Evolutionary conservation across 495 filamentous ascomycete species (phyloP).

Genomic region (Neurospora sp.): DNA sequence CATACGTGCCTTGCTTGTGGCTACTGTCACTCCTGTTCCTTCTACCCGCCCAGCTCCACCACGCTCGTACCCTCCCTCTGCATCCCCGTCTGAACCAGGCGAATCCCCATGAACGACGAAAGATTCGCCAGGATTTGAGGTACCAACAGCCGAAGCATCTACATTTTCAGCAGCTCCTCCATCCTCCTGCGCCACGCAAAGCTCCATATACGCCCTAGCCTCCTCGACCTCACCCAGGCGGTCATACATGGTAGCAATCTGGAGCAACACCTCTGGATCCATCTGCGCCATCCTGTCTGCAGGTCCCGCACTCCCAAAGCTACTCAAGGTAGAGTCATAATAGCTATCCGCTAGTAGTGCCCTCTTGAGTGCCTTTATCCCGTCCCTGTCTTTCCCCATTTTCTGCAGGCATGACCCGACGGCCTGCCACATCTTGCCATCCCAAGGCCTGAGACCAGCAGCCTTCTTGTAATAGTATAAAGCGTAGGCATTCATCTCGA

Average conservation of each 20-base stretch:
- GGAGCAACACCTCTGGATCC: constrained; percentile 81
- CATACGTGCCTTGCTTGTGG: constrained; percentile 84
- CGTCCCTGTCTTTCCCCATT: constrained; percentile 71
- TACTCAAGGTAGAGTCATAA: constrained; percentile 48
- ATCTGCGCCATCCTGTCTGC: constrained; percentile 44
- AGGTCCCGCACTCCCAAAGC: constrained; percentile 31
- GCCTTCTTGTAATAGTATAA: constrained; percentile 97
- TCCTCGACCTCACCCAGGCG: constrained; percentile 63
- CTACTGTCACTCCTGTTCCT: constrained; percentile 70
- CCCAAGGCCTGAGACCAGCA: constrained; percentile 79
- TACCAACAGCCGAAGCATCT: constrained; percentile 1
- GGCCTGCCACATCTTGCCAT: constrained; percentile 98
- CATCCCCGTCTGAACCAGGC: constrained; percentile 33
- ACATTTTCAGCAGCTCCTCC: constrained; percentile 31
- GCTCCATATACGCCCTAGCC: constrained; percentile 86
- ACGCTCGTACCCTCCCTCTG: constrained; percentile 27
- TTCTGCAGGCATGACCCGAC: constrained; percentile 84
- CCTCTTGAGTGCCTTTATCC: constrained; percentile 89
- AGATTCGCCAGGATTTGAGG: constrained; percentile 34
- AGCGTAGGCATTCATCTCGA: constrained; percentile 96
- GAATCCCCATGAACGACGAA: constrained; percentile 37
- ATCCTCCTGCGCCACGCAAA: constrained; percentile 84
- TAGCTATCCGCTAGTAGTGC: constrained; percentile 77
- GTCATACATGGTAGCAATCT: constrained; percentile 87
- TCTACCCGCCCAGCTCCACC: not conserved